Evolutionary conservation across 768 basidiomycete species (phyloP).

Genomic region (Leccinum rimulosum): DNA sequence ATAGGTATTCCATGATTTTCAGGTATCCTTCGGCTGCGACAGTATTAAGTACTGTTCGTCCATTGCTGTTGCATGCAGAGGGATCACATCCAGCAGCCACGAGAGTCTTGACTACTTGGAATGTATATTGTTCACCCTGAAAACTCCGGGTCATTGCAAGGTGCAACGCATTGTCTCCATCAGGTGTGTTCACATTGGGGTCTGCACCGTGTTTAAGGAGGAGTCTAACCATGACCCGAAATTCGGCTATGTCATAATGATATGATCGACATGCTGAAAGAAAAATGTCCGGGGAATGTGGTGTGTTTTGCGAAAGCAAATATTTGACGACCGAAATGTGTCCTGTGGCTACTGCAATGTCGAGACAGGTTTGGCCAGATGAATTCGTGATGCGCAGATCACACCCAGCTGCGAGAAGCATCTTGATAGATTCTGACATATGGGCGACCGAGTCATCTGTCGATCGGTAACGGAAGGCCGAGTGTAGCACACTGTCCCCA

Average conservation of each 20-base stretch:
- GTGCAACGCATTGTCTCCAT: neutral
- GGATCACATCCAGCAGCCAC: neutral
- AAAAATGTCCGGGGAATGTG: neutral
- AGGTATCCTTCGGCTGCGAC: neutral
- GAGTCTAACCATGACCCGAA: neutral
- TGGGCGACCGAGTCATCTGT: no score
- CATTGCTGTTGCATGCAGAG: neutral
- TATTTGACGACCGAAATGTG: neutral
- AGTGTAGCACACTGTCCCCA: neutral
- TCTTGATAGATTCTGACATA: neutral
- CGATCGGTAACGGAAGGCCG: accelerated
- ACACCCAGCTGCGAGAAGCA: neutral
- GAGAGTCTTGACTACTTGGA: neutral
- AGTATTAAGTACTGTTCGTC: accelerated
- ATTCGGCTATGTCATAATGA: accelerated
- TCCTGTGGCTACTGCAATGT: neutral
- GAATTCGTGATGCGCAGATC: neutral
- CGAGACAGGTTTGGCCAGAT: neutral
- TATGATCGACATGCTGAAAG: neutral
- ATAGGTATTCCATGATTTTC: neutral
- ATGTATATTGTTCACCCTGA: neutral
- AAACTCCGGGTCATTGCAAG: neutral
- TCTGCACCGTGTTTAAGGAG: neutral
- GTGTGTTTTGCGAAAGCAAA: neutral
- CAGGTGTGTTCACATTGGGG: neutral